These are phyloP conservation scores for Withania somnifera DNA, from an alignment of 305 asterid species.

Conservation along the genomic window DNA sequence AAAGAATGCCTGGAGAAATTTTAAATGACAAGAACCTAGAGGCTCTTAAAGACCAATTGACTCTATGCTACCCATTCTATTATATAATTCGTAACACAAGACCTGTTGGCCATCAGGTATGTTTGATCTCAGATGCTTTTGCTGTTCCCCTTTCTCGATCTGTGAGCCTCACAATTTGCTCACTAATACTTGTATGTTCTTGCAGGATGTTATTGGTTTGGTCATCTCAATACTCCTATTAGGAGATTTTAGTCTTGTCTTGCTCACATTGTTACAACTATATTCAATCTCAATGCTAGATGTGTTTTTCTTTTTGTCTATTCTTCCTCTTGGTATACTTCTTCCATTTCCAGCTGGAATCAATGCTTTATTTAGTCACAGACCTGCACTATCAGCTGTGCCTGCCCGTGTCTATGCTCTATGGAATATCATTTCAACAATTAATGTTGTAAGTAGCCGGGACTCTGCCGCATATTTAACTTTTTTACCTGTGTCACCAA, in stretches of 20 bases:
- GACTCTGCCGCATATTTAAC: too few relatives aligned
- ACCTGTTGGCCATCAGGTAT: conserved; percentile 86
- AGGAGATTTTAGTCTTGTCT: conserved; percentile 84
- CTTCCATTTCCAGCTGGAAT: conserved; percentile 89
- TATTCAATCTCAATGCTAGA: conserved; percentile 62
- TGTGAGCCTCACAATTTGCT: neutral
- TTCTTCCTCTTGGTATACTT: conserved; percentile 77
- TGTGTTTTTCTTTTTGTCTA: conserved; percentile 47
- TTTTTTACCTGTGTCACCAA: too few relatives aligned
- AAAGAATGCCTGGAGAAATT: conserved; percentile 45
- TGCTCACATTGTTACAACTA: conserved; percentile 76
- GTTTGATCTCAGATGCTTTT: conserved; percentile 1
- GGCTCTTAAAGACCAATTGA: conserved; percentile 42
- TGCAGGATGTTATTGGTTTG: conserved; percentile 90
- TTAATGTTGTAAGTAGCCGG: conserved; percentile 60
- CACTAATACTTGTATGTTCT: conserved; percentile 4
- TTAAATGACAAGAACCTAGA: conserved; percentile 40
- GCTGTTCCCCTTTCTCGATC: neutral
- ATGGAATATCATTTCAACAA: conserved; percentile 71
- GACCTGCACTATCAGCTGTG: conserved; percentile 75
- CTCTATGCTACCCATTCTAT: conserved; percentile 40
- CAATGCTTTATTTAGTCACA: conserved; percentile 78
- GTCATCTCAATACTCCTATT: conserved; percentile 63
- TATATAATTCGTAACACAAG: conserved; percentile 48
- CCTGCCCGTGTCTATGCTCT: conserved; percentile 80